These are phyloP conservation scores for Fusarium multiceps DNA, from an alignment of 2,329 filamentous ascomycete genomes.

Conservation along the genomic window DNA sequence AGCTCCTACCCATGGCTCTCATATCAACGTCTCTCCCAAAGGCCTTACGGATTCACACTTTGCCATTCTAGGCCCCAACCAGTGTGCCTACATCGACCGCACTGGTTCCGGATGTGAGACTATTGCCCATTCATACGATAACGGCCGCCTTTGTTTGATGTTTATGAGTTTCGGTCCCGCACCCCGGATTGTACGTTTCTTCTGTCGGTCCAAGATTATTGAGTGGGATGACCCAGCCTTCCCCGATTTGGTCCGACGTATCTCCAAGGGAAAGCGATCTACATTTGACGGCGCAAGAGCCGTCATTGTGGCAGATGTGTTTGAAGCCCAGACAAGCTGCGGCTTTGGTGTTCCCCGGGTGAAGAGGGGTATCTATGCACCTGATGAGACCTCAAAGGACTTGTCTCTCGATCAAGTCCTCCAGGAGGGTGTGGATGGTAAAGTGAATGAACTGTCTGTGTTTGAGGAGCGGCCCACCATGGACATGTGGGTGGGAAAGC, in stretches of 20 bases:
- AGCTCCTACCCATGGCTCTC: constrained; percentile 72
- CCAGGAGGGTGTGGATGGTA: constrained; percentile 38
- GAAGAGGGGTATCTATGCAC: constrained; percentile 53
- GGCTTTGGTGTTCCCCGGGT: constrained; percentile 72
- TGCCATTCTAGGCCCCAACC: constrained; percentile 66
- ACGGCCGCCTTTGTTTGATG: constrained; percentile 79
- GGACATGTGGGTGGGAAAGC: constrained; percentile 61
- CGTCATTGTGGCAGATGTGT: constrained; percentile 70
- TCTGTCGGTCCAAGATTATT: constrained; percentile 68
- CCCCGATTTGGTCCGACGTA: constrained; percentile 57
- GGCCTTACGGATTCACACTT: constrained; percentile 73
- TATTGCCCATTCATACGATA: constrained; percentile 80
- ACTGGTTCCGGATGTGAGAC: constrained; percentile 83
- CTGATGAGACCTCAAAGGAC: constrained; percentile 35
- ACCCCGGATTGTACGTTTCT: constrained; percentile 73
- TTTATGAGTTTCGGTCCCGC: constrained; percentile 73
- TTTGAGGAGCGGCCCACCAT: constrained; percentile 68
- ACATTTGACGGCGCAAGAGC: constrained; percentile 64
- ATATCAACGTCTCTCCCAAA: constrained; percentile 83
- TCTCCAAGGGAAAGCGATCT: constrained; percentile 51
- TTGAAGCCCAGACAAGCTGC: constrained; percentile 74
- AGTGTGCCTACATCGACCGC: constrained; percentile 77
- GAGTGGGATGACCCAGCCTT: constrained; percentile 69
- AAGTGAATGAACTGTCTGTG: constrained; percentile 53
- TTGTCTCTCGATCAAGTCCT: constrained; percentile 43